Evolutionary conservation across 441 rosid genomes (phyloP).

Genomic region (Populus hybrid): DNA sequence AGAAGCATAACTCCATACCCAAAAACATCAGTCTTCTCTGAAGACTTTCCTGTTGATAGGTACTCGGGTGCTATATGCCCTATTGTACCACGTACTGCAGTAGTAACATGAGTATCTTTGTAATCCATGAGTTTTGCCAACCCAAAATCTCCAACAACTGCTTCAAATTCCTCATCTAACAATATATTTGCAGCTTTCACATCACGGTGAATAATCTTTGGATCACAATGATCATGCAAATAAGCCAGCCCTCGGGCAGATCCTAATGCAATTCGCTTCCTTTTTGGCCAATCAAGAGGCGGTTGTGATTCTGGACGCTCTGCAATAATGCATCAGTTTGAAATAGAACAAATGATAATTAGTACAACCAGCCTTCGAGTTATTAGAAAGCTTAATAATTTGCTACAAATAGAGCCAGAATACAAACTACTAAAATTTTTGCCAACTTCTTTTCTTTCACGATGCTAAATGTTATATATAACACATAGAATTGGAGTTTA

Average conservation of each 20-base stretch:
- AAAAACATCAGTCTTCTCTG: constrained; percentile 41
- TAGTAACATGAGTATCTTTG: too few species aligned
- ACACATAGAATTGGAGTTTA: not conserved
- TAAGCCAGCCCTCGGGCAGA: constrained; percentile 70
- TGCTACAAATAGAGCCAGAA: not conserved
- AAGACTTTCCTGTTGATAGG: too few species aligned
- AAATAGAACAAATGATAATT: not conserved
- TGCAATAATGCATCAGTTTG: constrained; percentile 19
- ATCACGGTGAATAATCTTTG: constrained; percentile 78
- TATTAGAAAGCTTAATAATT: not conserved
- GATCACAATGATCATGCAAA: constrained; percentile 76
- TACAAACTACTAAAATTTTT: not conserved
- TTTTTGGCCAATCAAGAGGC: constrained; percentile 50
- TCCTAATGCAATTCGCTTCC: constrained; percentile 62
- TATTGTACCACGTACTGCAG: too few species aligned
- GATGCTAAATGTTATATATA: not conserved
- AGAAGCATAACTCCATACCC: constrained; percentile 84
- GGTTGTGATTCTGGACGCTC: constrained; percentile 23
- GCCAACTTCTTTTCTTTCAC: not conserved
- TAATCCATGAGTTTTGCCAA: constrained; percentile 27
- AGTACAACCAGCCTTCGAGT: not conserved
- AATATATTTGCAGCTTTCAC: constrained; percentile 77
- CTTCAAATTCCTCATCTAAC: constrained; percentile 68
- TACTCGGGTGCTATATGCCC: too few species aligned
- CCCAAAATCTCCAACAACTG: constrained; percentile 77